phyloP scores from a whole-genome alignment of 192 early-diverging fungal species.

The Physocladia obscura region DNA sequence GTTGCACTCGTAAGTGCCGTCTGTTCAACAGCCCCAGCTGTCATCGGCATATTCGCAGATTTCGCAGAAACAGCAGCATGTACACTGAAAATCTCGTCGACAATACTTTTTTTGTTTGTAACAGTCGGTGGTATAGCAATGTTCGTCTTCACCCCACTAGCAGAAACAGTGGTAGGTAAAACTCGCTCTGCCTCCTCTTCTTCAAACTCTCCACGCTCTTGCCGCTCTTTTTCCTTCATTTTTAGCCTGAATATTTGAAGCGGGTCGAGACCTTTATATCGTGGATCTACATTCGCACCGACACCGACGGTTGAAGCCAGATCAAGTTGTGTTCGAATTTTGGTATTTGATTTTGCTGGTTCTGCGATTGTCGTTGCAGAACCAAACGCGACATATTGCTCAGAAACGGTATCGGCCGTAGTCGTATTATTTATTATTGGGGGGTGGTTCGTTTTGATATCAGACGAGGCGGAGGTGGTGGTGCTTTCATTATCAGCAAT shows the following conservation, averaged over 20 bases:
- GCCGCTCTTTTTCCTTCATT: slow-evolving; percentile 25
- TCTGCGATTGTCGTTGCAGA: too few species aligned
- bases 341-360: too few species aligned
- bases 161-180: too few species aligned
- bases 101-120: too few species aligned
- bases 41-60: background rate
- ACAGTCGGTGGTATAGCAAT: too few species aligned
- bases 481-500: background rate
- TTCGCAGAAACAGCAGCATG: background rate
- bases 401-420: too few species aligned
- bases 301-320: background rate
- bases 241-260: slow-evolving; percentile 20
- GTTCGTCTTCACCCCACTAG: too few species aligned
- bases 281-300: slow-evolving; percentile 13
- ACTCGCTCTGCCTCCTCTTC: too few species aligned
- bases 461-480: background rate
- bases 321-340: background rate
- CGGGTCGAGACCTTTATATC: slow-evolving; percentile 25
- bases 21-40: background rate
- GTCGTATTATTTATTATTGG: too few species aligned
- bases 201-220: slow-evolving; percentile 5
- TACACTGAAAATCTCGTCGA: too few species aligned
- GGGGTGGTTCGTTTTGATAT: too few species aligned
- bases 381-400: too few species aligned
- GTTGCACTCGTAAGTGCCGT: background rate